Evolutionary conservation across 176 grass and related monocot genomes (phyloP).

Genomic region (Hyparrhenia diplandra): DNA sequence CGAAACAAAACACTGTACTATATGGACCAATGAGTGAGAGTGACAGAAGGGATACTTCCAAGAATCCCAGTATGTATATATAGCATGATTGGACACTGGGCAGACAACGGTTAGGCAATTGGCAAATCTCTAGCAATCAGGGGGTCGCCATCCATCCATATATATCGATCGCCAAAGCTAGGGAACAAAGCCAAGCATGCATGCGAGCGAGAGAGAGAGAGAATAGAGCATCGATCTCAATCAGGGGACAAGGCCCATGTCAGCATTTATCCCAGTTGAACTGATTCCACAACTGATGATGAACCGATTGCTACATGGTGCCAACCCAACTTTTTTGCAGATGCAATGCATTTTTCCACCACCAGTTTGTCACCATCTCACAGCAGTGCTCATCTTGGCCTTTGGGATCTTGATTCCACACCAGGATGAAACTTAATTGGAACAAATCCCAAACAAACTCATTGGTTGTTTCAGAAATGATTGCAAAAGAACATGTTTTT

Average conservation of each 20-base stretch:
- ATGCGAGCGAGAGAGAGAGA: too few relatives aligned
- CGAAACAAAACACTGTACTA: too few relatives aligned
- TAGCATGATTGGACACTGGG: neutral
- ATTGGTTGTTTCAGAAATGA: neutral
- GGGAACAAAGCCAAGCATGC: neutral
- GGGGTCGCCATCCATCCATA: neutral
- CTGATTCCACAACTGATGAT: too few relatives aligned
- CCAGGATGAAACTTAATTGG: neutral
- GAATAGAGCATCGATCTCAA: neutral
- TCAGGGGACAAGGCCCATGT: constrained; percentile 40
- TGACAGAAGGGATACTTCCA: constrained; percentile 24
- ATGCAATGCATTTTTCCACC: neutral
- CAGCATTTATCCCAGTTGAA: constrained; percentile 24
- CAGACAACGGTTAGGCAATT: constrained; percentile 34
- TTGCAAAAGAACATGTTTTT: too few relatives aligned
- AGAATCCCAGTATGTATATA: neutral
- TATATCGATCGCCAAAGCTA: neutral
- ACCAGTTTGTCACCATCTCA: constrained; percentile 32
- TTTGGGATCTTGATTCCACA: neutral
- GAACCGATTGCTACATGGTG: constrained; percentile 4
- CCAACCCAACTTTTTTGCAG: constrained; percentile 18
- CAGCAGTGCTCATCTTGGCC: constrained; percentile 1
- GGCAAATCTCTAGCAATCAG: constrained; percentile 8
- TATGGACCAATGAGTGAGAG: too few relatives aligned
- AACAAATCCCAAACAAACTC: neutral